Conservation (phyloP, 2,329 filamentous ascomycete species). For the Pseudocercospora vitis region DNA sequence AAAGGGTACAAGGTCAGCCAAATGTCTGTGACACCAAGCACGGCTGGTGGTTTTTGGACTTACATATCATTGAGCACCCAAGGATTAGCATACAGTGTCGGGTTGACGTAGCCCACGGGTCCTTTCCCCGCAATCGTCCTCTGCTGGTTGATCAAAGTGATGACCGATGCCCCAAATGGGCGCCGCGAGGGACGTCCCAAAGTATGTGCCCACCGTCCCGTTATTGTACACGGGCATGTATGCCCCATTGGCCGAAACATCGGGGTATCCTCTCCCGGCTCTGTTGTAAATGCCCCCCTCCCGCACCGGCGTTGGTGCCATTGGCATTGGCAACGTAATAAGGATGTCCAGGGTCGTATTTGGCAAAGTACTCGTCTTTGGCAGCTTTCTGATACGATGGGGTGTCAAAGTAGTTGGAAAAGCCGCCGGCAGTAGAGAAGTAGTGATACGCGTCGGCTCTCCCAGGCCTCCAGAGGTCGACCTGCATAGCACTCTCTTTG, state of each 20-base stretch:
- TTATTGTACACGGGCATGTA: slow-evolving; percentile 37
- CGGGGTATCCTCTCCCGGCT: slow-evolving; percentile 38
- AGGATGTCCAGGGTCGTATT: slow-evolving; percentile 25
- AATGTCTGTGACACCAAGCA: too few species aligned
- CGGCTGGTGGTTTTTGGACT: too few species aligned
- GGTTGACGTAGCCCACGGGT: slow-evolving; percentile 39
- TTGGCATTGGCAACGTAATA: slow-evolving; percentile 26
- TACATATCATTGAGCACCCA: slow-evolving; percentile 21
- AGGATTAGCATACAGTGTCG: slow-evolving; percentile 28
- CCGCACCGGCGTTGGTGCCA: slow-evolving; percentile 22
- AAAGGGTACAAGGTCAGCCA: too few species aligned
- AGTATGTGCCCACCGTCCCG: slow-evolving; percentile 18
- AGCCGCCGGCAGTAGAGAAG: slow-evolving; percentile 40
- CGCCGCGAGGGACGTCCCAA: slow-evolving; percentile 29
- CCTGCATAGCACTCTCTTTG: slow-evolving; percentile 22
- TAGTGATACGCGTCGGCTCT: slow-evolving; percentile 9
- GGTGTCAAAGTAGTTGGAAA: slow-evolving; percentile 36
- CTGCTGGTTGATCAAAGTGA: slow-evolving; percentile 35
- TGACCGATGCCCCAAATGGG: slow-evolving; percentile 34
- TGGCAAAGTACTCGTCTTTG: slow-evolving; percentile 32
- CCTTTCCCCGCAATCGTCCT: slow-evolving; percentile 28
- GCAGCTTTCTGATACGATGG: slow-evolving; percentile 39
- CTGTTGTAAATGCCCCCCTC: slow-evolving; percentile 33
- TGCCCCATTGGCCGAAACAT: slow-evolving; percentile 40
- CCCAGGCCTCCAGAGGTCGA: slow-evolving; percentile 35